Evolutionary conservation across 2,329 filamentous ascomycete genomes (phyloP), one percentile per base, ranked within the genome.

Genomic region (Sordariomycetes sp.): DNA sequence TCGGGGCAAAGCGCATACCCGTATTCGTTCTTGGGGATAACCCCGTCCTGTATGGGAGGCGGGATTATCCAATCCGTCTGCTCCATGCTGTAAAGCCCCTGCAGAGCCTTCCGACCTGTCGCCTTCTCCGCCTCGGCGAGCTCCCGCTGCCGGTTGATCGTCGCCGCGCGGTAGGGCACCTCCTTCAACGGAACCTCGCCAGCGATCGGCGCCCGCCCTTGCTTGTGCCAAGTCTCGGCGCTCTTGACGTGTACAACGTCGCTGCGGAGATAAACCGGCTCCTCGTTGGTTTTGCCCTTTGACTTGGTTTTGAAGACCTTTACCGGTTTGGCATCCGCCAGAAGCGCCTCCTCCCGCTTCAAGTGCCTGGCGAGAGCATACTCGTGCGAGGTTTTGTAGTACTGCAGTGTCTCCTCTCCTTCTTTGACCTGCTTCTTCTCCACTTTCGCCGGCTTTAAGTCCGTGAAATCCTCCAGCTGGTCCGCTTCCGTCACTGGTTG

Each of bases 41-140:
- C 72, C 0, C 93, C 93, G 65, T 96, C 81, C 60, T 83, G 71
- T 59, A 97, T 96, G 0, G 92, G 91, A 1, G 87, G 82, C 1
- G 93, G 93, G 59, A 97, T 93, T 68, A 97, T 97, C 85, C 90
- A 97, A 58, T 96, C 89, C 0, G 94, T 99, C 71, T 99, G 94
- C 10, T 88, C 85, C 59, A 80, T 76, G 58, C 88, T 85, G 71
- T 90, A 99, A 0, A 99, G 74, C 0, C 91, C 92, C 68, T 99
- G 94, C 60, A 91, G 79, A 4, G 89, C 85, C 70, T 95, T 96
- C 64, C 88, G 81, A 20, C 93, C 93, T 1, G 84, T 90, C 24
- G 86, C 80, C 2, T 88, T 84, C 68, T 94, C 85, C 3, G 87
- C 85, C 67, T 96, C 91, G 64, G 95, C 88, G 51, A 97, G 88